Conservation (phyloP, 1,284 basidiomycete genomes). For the Singerocomus inundabilis region DNA sequence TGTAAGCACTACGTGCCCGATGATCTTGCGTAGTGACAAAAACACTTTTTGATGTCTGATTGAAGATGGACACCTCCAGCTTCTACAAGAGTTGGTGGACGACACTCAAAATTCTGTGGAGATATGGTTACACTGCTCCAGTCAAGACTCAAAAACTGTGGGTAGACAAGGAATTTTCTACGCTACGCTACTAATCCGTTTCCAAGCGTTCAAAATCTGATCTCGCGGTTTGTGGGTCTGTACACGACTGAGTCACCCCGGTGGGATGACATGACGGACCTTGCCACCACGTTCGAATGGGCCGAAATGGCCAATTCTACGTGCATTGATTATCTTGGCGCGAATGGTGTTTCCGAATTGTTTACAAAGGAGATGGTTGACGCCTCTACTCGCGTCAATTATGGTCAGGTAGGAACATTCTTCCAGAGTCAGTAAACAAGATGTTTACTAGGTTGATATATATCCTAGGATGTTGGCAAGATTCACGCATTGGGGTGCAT, state of each 20-base stretch:
- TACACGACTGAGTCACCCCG: conserved; percentile 61
- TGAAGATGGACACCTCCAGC: conserved; percentile 49
- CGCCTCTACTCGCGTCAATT: conserved; percentile 85
- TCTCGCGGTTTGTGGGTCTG: conserved; percentile 54
- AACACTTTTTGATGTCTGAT: neutral
- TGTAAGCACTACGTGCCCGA: conserved; percentile 40
- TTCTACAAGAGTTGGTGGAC: conserved; percentile 63
- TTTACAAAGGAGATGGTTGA: conserved; percentile 82
- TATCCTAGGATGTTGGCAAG: conserved; percentile 56
- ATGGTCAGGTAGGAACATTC: conserved; percentile 64
- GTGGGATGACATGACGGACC: conserved; percentile 62
- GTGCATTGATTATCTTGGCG: conserved; percentile 58
- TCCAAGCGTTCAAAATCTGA: conserved; percentile 56
- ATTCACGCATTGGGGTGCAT: conserved; percentile 84
- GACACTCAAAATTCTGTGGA: conserved; percentile 68
- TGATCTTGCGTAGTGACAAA: conserved; percentile 27
- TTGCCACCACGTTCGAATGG: conserved; percentile 59
- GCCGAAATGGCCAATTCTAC: conserved; percentile 50
- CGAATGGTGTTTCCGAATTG: conserved; percentile 53
- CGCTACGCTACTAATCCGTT: conserved; percentile 4
- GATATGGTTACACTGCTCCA: conserved; percentile 80
- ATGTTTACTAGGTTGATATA: neutral
- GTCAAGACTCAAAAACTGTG: conserved; percentile 58
- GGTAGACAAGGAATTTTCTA: conserved; percentile 21
- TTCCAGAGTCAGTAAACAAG: neutral